Evolutionary conservation across 192 early-diverging fungal species (phyloP), one percentile per base, ranked within the genome.

Genomic region (Linnemannia elongata): DNA sequence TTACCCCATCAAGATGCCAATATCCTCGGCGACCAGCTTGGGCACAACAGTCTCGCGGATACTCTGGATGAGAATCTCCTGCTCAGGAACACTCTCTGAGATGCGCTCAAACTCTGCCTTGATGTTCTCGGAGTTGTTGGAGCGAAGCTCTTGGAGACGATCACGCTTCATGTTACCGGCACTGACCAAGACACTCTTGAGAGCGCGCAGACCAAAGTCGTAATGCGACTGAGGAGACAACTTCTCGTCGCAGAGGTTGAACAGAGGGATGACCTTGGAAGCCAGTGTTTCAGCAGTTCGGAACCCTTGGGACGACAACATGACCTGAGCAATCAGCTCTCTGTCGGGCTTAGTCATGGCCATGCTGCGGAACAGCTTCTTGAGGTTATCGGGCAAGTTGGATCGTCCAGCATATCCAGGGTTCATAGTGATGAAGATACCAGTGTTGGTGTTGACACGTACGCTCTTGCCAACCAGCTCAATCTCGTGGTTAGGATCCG

Each of bases 281-380:
- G 99, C 98, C 57, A 99, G 87, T 38, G 88, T 79, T 92, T 99
- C 99, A 0, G 98, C 98, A 72, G 96, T 95, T 35, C 96, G 94
- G 96, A 99, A 99, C 49, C 99, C 99, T 92, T 99, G 98, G 41
- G 99, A 99, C 82, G 97, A 99, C 71, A 99, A 89, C 97, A 99
- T 99, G 45, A 99, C 99, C 90, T 99, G 98, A 8, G 99, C 98
- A 92, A 99, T 99, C 44, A 99, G 91, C 78, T 97, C 97, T 52
- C 97, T 94, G 83, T 99, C 98, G 10, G 99, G 99, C 76, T 97
- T 96, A 12, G 98, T 99, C 99, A 99, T 99, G 45, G 98, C 98
- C 77, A 99, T 95, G 84, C 95, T 97, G 42, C 99, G 91, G 96
- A 99, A 99, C 72, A 99, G 93, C 91, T 99, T 99, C 90, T 98